A percentile compares a stretch with the other conserved stretches of the same genome.
phyloP scores from a whole-genome alignment of 2,329 filamentous ascomycete genomes.

The Raffaelea ambrosiae region DNA sequence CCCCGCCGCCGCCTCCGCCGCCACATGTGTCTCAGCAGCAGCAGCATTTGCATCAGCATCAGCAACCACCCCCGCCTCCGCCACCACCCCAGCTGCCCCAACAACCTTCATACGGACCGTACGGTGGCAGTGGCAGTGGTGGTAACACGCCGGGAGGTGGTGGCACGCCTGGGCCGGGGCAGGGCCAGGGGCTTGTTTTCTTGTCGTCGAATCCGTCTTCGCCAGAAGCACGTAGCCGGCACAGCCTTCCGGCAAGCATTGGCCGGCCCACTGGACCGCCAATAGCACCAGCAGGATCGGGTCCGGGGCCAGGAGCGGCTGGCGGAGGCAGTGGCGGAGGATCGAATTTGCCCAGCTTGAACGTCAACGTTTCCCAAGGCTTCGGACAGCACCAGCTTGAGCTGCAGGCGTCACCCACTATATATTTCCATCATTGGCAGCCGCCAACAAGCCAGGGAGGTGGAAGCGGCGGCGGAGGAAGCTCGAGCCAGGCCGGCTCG shows the following conservation, averaged over 20 bases:
- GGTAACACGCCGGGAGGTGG: background rate
- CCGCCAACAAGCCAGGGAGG: slow-evolving; percentile 42
- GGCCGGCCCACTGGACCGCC: slow-evolving; percentile 23
- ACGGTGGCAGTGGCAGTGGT: slow-evolving; percentile 26
- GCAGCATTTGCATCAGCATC: slow-evolving; percentile 2
- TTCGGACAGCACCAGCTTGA: slow-evolving; percentile 47
- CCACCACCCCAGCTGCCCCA: background rate
- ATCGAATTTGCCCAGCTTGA: slow-evolving; percentile 33
- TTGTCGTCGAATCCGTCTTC: slow-evolving; percentile 34
- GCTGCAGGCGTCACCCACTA: slow-evolving; percentile 59
- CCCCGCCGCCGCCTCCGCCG: background rate
- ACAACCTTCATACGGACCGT: background rate
- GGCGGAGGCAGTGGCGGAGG: background rate
- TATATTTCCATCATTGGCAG: slow-evolving; percentile 92
- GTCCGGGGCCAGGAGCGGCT: slow-evolving; percentile 12
- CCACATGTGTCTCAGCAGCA: background rate
- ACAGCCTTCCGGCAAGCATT: slow-evolving; percentile 34
- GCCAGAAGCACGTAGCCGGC: slow-evolving; percentile 40
- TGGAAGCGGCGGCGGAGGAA: slow-evolving; percentile 24
- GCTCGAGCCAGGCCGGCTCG: slow-evolving; percentile 27
- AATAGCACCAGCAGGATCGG: slow-evolving; percentile 13
- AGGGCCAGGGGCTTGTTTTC: slow-evolving; percentile 27
- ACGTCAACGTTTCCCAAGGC: slow-evolving; percentile 34
- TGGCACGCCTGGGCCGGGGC: slow-evolving; percentile 22
- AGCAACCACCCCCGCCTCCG: slow-evolving; percentile 3